Evolutionary conservation across 1,284 basidiomycete species (phyloP).

Genomic region (Boletus semigastroideus): DNA sequence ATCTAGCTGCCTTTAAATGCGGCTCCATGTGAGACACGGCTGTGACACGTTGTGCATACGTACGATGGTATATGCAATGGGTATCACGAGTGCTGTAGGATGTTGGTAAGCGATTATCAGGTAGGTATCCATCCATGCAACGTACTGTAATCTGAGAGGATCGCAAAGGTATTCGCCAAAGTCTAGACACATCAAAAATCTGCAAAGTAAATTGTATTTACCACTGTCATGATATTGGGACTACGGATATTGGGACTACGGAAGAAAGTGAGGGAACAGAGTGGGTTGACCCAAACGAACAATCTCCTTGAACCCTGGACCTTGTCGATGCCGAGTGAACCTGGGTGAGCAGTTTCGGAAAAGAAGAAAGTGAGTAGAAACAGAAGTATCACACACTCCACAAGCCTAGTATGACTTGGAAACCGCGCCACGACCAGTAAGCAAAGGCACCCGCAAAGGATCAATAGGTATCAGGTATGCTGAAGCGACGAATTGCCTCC

Average conservation of each 20-base stretch:
- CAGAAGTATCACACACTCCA: constrained; percentile 46
- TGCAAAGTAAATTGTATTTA: constrained; percentile 33
- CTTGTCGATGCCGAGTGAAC: constrained; percentile 45
- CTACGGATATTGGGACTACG: constrained; percentile 62
- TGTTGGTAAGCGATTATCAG: neutral
- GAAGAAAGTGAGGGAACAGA: constrained; percentile 51
- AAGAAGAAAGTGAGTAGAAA: constrained; percentile 50
- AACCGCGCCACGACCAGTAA: constrained; percentile 65
- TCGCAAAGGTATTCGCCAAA: constrained; percentile 37
- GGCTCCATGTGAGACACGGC: constrained; percentile 4
- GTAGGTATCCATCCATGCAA: neutral
- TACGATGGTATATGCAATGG: constrained; percentile 35
- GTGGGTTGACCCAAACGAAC: constrained; percentile 59
- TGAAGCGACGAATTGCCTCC: constrained; percentile 36
- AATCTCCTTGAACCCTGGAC: constrained; percentile 34
- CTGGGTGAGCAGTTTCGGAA: constrained; percentile 74
- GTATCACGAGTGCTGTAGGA: constrained; percentile 38
- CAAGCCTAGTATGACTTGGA: constrained; percentile 54
- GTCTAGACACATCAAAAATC: constrained; percentile 33
- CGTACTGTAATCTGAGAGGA: constrained; percentile 48
- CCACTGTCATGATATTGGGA: constrained; percentile 49
- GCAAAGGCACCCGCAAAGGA: constrained; percentile 41
- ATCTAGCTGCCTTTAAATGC: constrained; percentile 47
- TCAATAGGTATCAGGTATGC: neutral
- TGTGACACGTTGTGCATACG: neutral